Conservation (phyloP, 2,329 filamentous ascomycete species). For the Zasmidium citrigriseum region DNA sequence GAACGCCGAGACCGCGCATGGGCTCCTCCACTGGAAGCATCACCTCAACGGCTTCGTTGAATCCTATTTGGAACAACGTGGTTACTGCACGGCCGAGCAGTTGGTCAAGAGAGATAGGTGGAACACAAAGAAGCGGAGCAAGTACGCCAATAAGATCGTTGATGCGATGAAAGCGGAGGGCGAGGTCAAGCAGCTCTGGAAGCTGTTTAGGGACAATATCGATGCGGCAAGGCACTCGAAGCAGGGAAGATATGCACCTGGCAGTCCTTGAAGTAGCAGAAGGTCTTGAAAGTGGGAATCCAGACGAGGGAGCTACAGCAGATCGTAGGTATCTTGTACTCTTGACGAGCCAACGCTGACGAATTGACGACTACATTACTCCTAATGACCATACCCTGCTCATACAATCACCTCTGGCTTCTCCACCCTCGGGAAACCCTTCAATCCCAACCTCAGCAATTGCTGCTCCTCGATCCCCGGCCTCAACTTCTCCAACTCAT, state of each 20-base stretch:
- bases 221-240: conserved; percentile 58
- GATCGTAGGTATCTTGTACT: background rate
- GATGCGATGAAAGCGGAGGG: conserved; percentile 63
- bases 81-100: conserved; percentile 58
- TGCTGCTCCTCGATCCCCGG: background rate
- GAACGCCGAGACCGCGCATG: conserved; percentile 70
- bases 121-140: conserved; percentile 60
- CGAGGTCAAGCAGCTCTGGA: conserved; percentile 63
- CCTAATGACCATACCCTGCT: background rate
- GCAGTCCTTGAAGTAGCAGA: conserved; percentile 5
- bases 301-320: too few relatives aligned
- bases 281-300: background rate
- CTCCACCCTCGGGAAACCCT: background rate
- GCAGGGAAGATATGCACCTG: conserved; percentile 29
- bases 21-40: conserved; percentile 73
- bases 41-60: conserved; percentile 73
- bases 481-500: background rate
- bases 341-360: background rate
- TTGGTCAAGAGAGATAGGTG: conserved; percentile 63
- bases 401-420: background rate
- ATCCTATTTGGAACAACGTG: conserved; percentile 59
- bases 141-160: conserved; percentile 64
- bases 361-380: background rate
- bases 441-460: background rate
- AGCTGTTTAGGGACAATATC: conserved; percentile 65